Percentiles rank a stretch among this genome's conserved stretches.
phyloP scores from a whole-genome alignment of 441 rosid species.

The Corymbia citriodora region DNA sequence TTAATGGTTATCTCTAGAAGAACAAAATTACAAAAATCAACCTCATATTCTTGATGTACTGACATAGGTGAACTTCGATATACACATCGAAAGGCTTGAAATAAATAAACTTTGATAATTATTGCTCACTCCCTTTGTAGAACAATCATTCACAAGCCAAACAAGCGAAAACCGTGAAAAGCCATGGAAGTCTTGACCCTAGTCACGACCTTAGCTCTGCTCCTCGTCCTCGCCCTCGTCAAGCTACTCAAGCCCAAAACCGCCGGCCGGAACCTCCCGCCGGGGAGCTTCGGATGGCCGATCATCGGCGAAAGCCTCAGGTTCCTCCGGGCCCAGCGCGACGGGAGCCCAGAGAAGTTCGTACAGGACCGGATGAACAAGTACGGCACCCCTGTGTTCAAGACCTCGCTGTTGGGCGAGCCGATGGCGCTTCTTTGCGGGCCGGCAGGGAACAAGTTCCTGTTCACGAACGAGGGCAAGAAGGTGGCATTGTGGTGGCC shows the following conservation, averaged over 20 bases:
- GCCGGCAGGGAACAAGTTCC: slow-evolving; percentile 9
- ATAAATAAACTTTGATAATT: too few species aligned
- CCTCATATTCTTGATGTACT: too few species aligned
- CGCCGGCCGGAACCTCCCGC: not conserved
- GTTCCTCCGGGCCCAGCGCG: not conserved
- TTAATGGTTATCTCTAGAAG: too few species aligned
- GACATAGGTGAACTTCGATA: too few species aligned
- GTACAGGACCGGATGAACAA: not conserved
- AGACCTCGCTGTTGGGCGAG: slow-evolving; percentile 13
- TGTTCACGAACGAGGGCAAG: slow-evolving; percentile 20
- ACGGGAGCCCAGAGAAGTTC: slow-evolving; percentile 11
- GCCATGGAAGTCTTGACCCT: not conserved
- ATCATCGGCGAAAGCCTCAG: slow-evolving; percentile 7
- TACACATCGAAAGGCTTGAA: too few species aligned
- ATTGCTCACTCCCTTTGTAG: not conserved
- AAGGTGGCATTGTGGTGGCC: slow-evolving; percentile 18
- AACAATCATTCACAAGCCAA: not conserved
- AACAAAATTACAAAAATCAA: too few species aligned
- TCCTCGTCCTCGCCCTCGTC: not conserved
- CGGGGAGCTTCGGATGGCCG: slow-evolving; percentile 18
- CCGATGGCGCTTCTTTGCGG: not conserved
- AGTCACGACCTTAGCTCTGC: not conserved
- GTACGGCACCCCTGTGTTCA: slow-evolving; percentile 9
- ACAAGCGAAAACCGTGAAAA: not conserved
- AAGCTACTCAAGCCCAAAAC: not conserved